Conservation (phyloP, 2,329 filamentous ascomycete genomes). For the Trichoderma asperellum region DNA sequence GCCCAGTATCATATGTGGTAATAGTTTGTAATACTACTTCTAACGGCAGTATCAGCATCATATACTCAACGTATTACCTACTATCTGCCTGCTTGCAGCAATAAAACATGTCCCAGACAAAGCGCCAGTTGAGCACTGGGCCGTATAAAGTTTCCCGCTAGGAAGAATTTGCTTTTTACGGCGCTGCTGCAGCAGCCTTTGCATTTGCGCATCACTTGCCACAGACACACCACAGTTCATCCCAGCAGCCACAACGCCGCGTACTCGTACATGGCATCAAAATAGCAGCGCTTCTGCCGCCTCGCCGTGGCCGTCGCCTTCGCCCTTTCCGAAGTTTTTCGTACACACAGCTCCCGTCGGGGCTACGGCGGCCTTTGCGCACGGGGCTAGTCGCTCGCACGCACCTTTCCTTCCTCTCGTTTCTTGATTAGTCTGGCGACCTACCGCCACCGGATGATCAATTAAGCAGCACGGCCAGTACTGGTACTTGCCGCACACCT, state of each 20-base stretch:
- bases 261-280: neutral
- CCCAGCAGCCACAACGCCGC: neutral
- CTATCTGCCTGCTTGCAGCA: conserved; percentile 12
- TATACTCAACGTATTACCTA: neutral
- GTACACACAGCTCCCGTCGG: conserved; percentile 29
- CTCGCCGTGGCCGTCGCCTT: neutral
- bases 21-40: neutral
- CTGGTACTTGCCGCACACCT: conserved; percentile 24
- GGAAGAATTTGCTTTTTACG: conserved; percentile 16
- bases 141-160: conserved; percentile 22
- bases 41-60: neutral
- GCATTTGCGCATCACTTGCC: conserved; percentile 12
- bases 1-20: neutral
- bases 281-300: neutral
- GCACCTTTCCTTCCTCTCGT: neutral
- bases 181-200: neutral
- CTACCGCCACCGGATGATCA: conserved; percentile 23
- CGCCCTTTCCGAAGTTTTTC: conserved; percentile 20
- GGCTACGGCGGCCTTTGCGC: conserved; percentile 33
- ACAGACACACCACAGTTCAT: conserved; percentile 10
- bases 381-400: conserved; percentile 22
- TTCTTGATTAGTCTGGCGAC: conserved; percentile 20
- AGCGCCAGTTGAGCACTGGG: neutral
- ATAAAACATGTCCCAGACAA: neutral
- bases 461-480: conserved; percentile 7